Conservation (phyloP, 768 basidiomycete species). For the Suillus alpinus region DNA sequence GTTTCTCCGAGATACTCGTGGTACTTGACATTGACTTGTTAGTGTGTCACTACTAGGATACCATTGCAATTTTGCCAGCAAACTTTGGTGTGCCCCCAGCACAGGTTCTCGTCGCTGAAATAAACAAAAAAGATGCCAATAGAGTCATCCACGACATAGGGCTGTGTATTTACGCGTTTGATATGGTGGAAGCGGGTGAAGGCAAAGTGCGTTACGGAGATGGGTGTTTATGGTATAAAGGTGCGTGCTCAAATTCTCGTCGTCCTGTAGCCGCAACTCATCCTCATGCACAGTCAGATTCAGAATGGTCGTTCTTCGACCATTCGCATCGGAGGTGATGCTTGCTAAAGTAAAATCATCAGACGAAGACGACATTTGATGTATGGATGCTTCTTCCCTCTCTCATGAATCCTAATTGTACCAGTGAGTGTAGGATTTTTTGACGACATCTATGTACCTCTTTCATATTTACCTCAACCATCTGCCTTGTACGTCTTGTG, state of each 20-base stretch:
- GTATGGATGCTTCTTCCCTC: slow-evolving; percentile 42
- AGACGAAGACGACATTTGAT: slow-evolving; percentile 78
- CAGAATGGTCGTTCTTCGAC: slow-evolving; percentile 86
- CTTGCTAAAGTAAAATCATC: slow-evolving; percentile 87
- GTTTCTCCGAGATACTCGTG: neutral
- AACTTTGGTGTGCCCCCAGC: slow-evolving; percentile 78
- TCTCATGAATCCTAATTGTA: slow-evolving; percentile 4
- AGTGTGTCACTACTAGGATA: slow-evolving; percentile 65
- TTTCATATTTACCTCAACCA: slow-evolving; percentile 76
- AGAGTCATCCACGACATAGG: slow-evolving; percentile 88
- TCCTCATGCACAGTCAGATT: slow-evolving; percentile 62
- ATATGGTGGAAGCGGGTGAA: slow-evolving; percentile 81
- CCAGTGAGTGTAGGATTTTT: slow-evolving; percentile 89
- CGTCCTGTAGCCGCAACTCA: neutral
- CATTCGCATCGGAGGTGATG: slow-evolving; percentile 87
- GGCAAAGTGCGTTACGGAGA: slow-evolving; percentile 95
- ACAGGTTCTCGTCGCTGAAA: slow-evolving; percentile 76
- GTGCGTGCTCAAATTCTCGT: slow-evolving; percentile 38
- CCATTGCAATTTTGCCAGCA: slow-evolving; percentile 83
- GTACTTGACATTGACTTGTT: slow-evolving; percentile 2
- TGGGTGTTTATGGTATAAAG: slow-evolving; percentile 92
- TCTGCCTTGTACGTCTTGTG: slow-evolving; percentile 61
- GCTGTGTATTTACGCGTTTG: slow-evolving; percentile 87
- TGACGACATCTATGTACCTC: slow-evolving; percentile 87
- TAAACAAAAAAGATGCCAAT: slow-evolving; percentile 97